Percentiles rank a stretch among this genome's conserved stretches.
These are phyloP conservation scores for Balakata baccata DNA, from an alignment of 345 rosid genomes.

Conservation along the genomic window DNA sequence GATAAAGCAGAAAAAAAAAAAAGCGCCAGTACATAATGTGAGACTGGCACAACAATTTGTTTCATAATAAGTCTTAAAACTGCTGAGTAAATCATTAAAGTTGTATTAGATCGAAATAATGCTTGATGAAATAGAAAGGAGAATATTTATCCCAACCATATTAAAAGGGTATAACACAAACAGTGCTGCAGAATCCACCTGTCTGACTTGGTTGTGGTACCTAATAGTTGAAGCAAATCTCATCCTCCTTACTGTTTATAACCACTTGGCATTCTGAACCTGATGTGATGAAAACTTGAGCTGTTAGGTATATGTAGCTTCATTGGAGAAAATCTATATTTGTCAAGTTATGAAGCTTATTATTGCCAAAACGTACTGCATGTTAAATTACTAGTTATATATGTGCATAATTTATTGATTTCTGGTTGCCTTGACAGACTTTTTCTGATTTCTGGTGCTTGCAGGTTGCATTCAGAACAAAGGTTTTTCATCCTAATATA, in stretches of 20 bases:
- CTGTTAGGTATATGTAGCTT: neutral
- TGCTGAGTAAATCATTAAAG: no score
- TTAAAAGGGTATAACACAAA: no score
- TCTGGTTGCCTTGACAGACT: neutral
- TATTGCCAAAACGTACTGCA: neutral
- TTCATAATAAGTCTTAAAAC: no score
- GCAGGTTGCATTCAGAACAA: constrained; percentile 28
- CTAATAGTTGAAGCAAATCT: neutral
- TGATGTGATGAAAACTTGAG: neutral
- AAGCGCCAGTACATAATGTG: no score
- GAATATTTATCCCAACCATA: no score
- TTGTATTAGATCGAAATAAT: no score
- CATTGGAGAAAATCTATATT: neutral
- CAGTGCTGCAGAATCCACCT: no score
- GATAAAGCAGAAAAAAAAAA: no score
- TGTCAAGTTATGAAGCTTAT: neutral
- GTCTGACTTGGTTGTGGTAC: neutral
- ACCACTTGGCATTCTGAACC: neutral
- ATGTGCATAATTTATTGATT: neutral
- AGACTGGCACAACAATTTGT: no score
- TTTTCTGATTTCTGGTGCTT: neutral
- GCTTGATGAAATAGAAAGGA: no score
- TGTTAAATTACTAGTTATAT: neutral
- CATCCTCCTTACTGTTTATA: neutral
- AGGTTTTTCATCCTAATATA: constrained; percentile 25